A percentile compares a stretch with the other conserved stretches of the same genome.
Evolutionary conservation across 2,329 filamentous ascomycete genomes (phyloP).

Genomic region (Aspergillus calidoustus): DNA sequence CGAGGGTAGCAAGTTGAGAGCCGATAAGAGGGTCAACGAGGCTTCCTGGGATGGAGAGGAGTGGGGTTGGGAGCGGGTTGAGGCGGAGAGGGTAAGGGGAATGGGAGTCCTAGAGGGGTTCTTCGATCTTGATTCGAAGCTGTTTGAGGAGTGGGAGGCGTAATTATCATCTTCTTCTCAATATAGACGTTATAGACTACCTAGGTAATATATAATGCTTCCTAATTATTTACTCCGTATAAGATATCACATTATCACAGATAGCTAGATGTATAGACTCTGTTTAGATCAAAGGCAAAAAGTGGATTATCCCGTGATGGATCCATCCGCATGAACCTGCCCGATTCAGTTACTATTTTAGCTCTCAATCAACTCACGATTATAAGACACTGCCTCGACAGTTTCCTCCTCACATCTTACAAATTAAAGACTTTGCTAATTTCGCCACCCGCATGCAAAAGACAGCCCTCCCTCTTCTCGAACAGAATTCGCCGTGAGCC

Average conservation of each 20-base stretch:
- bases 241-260: neutral
- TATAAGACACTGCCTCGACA: neutral
- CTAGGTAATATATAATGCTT: neutral
- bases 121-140: constrained; percentile 54
- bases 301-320: constrained; percentile 13
- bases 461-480: neutral
- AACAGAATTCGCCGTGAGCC: neutral
- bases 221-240: neutral
- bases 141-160: constrained; percentile 54
- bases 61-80: constrained; percentile 66
- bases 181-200: neutral
- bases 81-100: constrained; percentile 60
- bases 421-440: neutral
- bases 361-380: constrained; percentile 2
- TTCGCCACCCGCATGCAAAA: neutral
- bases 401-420: neutral
- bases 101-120: constrained; percentile 61
- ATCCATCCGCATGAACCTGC: constrained; percentile 15
- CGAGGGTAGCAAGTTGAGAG: constrained; percentile 31
- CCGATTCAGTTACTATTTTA: constrained; percentile 7
- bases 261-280: neutral
- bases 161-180: neutral
- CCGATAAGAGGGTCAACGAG: constrained; percentile 37
- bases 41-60: constrained; percentile 44
- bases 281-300: neutral